These are phyloP conservation scores for Globisporangium okanoganense DNA, from an alignment of 352 stramenopile genomes.

Conservation along the genomic window DNA sequence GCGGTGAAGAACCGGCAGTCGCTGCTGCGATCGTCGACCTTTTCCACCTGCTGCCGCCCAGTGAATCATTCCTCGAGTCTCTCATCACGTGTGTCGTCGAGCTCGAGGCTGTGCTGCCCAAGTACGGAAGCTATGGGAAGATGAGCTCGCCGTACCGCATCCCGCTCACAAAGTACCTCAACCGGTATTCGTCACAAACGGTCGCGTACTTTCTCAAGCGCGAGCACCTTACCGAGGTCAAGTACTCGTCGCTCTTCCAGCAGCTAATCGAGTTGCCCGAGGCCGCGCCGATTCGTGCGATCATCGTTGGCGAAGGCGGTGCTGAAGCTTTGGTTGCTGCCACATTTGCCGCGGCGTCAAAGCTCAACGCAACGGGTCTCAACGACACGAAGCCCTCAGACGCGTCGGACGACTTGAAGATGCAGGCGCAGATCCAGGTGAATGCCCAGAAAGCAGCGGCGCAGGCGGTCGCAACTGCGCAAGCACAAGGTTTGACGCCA, in stretches of 20 bases:
- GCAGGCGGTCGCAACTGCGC: constrained; percentile 70
- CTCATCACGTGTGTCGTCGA: constrained; percentile 95
- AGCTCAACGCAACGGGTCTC: constrained; percentile 36
- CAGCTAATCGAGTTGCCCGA: constrained; percentile 92
- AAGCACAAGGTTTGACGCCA: constrained; percentile 73
- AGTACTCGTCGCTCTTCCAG: constrained; percentile 94
- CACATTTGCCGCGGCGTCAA: constrained; percentile 86
- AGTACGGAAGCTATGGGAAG: constrained; percentile 88
- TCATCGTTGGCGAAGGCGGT: constrained; percentile 86
- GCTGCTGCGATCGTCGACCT: constrained; percentile 95
- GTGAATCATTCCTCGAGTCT: constrained; percentile 93
- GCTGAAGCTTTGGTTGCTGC: constrained; percentile 89
- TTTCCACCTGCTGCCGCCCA: constrained; percentile 94
- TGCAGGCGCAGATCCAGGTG: constrained; percentile 82
- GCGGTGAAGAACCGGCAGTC: constrained; percentile 93
- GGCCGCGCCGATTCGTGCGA: constrained; percentile 78
- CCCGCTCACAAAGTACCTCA: constrained; percentile 92
- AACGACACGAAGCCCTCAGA: constrained; percentile 34
- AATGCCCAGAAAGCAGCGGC: constrained; percentile 82
- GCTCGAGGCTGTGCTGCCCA: constrained; percentile 89
- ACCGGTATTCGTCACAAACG: constrained; percentile 84
- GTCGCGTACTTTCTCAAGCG: constrained; percentile 88
- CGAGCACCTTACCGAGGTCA: constrained; percentile 72
- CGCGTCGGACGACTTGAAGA: constrained; percentile 64
- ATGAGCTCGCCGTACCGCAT: constrained; percentile 91